A percentile compares a stretch with the other conserved stretches of the same genome.
These are phyloP conservation scores for Guyanaporus albipodus DNA, from an alignment of 768 basidiomycete genomes.

Conservation along the genomic window DNA sequence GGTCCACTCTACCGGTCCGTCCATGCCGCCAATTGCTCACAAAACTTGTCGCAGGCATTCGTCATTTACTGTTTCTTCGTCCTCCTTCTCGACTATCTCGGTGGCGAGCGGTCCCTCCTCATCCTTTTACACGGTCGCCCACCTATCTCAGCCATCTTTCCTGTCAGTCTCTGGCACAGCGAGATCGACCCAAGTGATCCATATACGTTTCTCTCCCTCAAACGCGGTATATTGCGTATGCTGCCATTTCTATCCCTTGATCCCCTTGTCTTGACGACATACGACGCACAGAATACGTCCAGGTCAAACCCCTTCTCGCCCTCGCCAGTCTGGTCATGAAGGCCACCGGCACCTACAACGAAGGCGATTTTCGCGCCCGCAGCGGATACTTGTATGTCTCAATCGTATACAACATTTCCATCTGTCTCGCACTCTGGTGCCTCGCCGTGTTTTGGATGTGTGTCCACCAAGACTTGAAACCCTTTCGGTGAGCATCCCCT, in stretches of 20 bases:
- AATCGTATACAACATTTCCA: slow-evolving; percentile 79
- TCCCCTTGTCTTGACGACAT: neutral
- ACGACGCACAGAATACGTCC: slow-evolving; percentile 81
- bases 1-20: slow-evolving; percentile 42
- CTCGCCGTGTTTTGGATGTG: slow-evolving; percentile 97
- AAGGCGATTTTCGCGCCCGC: slow-evolving; percentile 78
- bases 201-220: slow-evolving; percentile 88
- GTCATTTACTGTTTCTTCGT: slow-evolving; percentile 93
- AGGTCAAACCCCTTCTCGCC: slow-evolving; percentile 90
- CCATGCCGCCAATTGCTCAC: neutral
- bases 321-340: slow-evolving; percentile 83
- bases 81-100: slow-evolving; percentile 77
- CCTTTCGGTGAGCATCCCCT: slow-evolving; percentile 62
- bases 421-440: slow-evolving; percentile 80
- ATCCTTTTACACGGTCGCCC: slow-evolving; percentile 89
- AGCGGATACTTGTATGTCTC: slow-evolving; percentile 93
- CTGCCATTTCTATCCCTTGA: slow-evolving; percentile 10
- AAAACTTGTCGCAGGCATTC: slow-evolving; percentile 56
- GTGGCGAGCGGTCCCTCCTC: slow-evolving; percentile 90
- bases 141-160: slow-evolving; percentile 84
- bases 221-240: slow-evolving; percentile 89
- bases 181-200: slow-evolving; percentile 96
- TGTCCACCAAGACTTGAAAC: slow-evolving; percentile 82
- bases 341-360: slow-evolving; percentile 79
- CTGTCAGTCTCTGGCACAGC: slow-evolving; percentile 72